These are phyloP conservation scores for Aspergillus novofumigatus DNA, from an alignment of 2,329 filamentous ascomycete species.

Conservation along the genomic window DNA sequence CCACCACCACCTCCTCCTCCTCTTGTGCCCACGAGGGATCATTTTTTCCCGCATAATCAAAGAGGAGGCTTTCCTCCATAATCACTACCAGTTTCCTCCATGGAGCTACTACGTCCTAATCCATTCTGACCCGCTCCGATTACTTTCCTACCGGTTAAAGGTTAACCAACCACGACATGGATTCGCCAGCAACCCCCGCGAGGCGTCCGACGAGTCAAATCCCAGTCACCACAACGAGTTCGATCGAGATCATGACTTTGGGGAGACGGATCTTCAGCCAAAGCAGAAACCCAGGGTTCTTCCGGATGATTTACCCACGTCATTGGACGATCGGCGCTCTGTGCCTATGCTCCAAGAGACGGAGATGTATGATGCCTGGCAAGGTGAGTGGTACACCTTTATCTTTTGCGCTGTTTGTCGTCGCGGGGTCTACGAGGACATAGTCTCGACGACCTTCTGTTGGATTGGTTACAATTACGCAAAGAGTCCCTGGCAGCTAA, in stretches of 20 bases:
- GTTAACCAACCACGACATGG: conserved; percentile 28
- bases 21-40: not conserved
- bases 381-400: conserved; percentile 56
- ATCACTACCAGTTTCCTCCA: conserved; percentile 9
- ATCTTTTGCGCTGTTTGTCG: not conserved
- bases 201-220: conserved; percentile 28
- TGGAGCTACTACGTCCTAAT: conserved; percentile 15
- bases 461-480: not conserved
- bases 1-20: not conserved
- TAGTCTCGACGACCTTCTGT: no score
- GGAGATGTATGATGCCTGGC: conserved; percentile 98
- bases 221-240: conserved; percentile 4
- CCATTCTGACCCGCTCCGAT: conserved; percentile 10
- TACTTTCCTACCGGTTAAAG: conserved; percentile 8
- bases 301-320: conserved; percentile 82
- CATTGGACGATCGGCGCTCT: conserved; percentile 78
- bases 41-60: not conserved
- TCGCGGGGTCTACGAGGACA: no score
- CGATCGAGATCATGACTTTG: conserved; percentile 14
- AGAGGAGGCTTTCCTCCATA: conserved; percentile 8
- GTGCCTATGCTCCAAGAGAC: conserved; percentile 73
- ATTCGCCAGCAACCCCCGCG: conserved; percentile 29
- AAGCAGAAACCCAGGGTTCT: conserved; percentile 45
- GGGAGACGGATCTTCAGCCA: conserved; percentile 11
- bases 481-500: conserved; percentile 4